A percentile compares a stretch with the other conserved stretches of the same genome.
Conservation (phyloP, 768 basidiomycete species). For the Boletellus sp. region DNA sequence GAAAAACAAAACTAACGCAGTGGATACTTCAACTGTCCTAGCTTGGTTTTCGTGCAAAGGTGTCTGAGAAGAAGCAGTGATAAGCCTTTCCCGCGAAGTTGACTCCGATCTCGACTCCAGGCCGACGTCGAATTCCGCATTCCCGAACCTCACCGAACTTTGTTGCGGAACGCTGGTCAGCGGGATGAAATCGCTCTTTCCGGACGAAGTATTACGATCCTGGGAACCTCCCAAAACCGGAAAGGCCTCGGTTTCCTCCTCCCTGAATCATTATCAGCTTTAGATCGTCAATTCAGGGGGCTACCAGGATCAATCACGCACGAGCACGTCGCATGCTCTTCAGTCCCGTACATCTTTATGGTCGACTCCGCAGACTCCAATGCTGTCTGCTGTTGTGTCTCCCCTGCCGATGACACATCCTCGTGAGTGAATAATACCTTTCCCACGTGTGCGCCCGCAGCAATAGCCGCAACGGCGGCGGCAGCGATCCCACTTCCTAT, state of each 20-base stretch:
- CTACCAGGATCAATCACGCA: neutral
- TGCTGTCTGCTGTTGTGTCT: neutral
- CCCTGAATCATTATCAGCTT: slow-evolving; percentile 1
- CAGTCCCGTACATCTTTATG: neutral
- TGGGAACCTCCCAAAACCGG: neutral
- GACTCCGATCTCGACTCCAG: neutral
- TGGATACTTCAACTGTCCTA: neutral
- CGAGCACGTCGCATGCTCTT: neutral
- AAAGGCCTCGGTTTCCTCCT: neutral
- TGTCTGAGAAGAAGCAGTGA: neutral
- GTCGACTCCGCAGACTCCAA: neutral
- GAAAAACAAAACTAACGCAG: neutral
- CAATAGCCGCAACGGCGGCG: neutral
- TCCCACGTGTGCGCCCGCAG: neutral
- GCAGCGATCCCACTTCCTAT: neutral
- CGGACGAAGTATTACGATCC: neutral
- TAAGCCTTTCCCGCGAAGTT: neutral
- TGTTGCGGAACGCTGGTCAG: neutral
- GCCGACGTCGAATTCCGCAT: neutral
- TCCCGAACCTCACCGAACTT: neutral
- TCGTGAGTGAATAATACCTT: neutral
- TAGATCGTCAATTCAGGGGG: neutral
- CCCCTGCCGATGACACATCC: neutral
- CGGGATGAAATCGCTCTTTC: neutral
- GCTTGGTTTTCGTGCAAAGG: neutral